Conservation (phyloP, 306 rosid genomes). For the Hippophae gyantsensis region DNA sequence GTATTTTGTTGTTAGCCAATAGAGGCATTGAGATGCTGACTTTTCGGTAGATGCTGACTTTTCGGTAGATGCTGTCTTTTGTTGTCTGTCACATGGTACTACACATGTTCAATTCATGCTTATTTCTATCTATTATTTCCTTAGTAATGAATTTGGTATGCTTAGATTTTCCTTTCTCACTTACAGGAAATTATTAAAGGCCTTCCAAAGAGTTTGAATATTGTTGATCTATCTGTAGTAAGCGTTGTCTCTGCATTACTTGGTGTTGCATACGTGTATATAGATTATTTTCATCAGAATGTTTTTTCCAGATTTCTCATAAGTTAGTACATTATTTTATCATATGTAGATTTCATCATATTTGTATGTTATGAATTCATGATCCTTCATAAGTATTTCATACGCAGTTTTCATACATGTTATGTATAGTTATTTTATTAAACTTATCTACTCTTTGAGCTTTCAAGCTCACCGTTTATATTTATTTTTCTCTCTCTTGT, state of each 20-base stretch:
- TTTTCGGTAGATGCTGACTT: slow-evolving; percentile 81
- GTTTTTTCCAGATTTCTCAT: too few relatives aligned
- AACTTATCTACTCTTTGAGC: too few relatives aligned
- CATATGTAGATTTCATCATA: too few relatives aligned
- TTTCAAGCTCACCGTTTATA: too few relatives aligned
- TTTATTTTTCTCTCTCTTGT: too few relatives aligned
- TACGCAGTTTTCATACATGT: too few relatives aligned
- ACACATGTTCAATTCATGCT: slow-evolving; percentile 52
- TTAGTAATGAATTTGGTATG: neutral
- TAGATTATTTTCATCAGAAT: too few relatives aligned
- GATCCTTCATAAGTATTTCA: too few relatives aligned
- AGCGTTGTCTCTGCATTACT: slow-evolving; percentile 15
- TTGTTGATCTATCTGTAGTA: slow-evolving; percentile 98
- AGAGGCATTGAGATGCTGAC: slow-evolving; percentile 63
- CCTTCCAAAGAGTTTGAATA: slow-evolving; percentile 75
- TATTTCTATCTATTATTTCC: slow-evolving; percentile 10
- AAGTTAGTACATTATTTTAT: too few relatives aligned
- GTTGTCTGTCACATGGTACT: slow-evolving; percentile 96
- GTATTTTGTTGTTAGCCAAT: too few relatives aligned
- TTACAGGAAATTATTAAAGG: slow-evolving; percentile 80
- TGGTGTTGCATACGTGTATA: neutral
- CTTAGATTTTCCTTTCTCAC: neutral
- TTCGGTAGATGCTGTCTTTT: slow-evolving; percentile 87
- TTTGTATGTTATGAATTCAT: too few relatives aligned
- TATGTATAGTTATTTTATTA: too few relatives aligned